Base-by-base conservation (phyloP, 2,329 filamentous ascomycete genomes). In the Ceratocystis diversiconidia region DNA sequence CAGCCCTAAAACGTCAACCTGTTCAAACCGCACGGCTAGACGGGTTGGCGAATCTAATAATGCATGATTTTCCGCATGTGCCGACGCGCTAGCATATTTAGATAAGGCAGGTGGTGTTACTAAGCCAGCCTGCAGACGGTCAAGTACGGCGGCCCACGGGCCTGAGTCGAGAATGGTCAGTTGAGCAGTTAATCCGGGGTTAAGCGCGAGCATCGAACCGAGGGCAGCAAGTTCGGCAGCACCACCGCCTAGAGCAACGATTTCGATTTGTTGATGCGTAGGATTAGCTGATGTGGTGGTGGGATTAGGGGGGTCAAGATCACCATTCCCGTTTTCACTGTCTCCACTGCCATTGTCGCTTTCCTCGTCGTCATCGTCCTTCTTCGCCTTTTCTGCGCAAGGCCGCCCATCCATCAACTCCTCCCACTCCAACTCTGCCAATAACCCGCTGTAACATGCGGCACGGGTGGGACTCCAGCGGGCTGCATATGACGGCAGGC, bases 391-490 rank as follows among this genome's bases (percentile, higher is more conserved):
- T 15, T 41, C 36, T 41, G 36, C 12, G 36, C 10, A 12, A 41
- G 36, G 36, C 36, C 36, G 36, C 10, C 52, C 6, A 10, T 44
- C 28, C 55, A 12, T 10, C 61, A 12, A n/a, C 28, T 28, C 28
- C 50, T 3, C 36, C 52, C 30, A 22, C 17, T 64, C 62, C 17
- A 66, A 6, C 1, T 43, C 63, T 1, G 30, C 72, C 46, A 87
- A 73, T n/a, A 85, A 75, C 2, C 76, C 72, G n/a, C 84, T 79
- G 75, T 97, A 97, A 69, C 87, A 90, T 63, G 97, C 76, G 0
- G 91, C 88, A 64, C 94, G 81, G 63, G 88, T 88, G 1, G 92
- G 89, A 74, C 91, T 96, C 92, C 92, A 99, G 70, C 94, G 79
- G 64, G 90, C 83, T 7, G 90, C 90, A 77, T 99, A 99, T 8